Base-by-base conservation (phyloP, 1,139 yeast genomes). In the Pichia sp. region DNA sequence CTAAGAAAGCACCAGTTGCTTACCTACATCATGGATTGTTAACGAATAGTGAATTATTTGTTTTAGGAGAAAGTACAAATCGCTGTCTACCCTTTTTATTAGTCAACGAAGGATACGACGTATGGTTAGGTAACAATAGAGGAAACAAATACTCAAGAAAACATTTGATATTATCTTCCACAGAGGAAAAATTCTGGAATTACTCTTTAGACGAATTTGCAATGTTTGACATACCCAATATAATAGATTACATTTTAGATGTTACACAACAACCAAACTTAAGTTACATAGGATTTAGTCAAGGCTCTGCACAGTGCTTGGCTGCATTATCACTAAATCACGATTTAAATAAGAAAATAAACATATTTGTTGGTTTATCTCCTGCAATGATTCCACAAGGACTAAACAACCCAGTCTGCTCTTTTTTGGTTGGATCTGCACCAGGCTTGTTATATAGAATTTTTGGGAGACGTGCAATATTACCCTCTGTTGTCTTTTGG, bases 371-470 rank as follows among this genome's bases (percentile, higher is more conserved):
- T 45, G 52, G 62, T 18, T 60, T 64, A 24, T 87, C 96, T 0
- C 98, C 98, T 0, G 98, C 98, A 1, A 86, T 95, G 68, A 88
- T 97, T 0, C 98, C 98, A 0, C 86, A 82, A 44, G 94, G 96
- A 1, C 71, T 91, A 21, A 81, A 84, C 53, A 86, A 91, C 55
- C 75, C 78, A 61, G 70, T 90, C 48, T 82, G 88, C 32, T 95
- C 89, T 61, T 75, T 90, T 0, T 71, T 91, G 38, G 77, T 87
- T 55, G 83, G 87, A 59, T 78, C 95, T 8, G 81, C 90, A 2
- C 98, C 98, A 2, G 76, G 81, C 46, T 67, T 89, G 37, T 73
- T 91, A 59, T 90, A 77, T 61, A 65, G 84, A 41, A 68, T 89
- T 37, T 91, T 91, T 65, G 95, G 96, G 10, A 72, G 83, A 47